phyloP scores from a whole-genome alignment of 805 yeast species.

The Monosporozyma unispora region DNA sequence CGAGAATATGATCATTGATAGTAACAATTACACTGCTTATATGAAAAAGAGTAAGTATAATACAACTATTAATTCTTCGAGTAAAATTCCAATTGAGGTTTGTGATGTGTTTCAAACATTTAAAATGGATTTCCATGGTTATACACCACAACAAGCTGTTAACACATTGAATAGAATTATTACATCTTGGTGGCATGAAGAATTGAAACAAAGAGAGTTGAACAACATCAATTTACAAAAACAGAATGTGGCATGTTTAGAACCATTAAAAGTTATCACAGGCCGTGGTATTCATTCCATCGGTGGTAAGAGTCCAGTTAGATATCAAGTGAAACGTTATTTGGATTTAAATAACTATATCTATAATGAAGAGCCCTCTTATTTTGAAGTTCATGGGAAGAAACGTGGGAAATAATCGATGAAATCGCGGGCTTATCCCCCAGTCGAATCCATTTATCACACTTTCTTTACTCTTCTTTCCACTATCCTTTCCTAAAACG shows the following conservation, averaged over 20 bases:
- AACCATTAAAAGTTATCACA: conserved; percentile 43
- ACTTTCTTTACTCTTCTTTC: not conserved
- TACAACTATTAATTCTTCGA: not conserved
- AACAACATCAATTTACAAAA: conserved; percentile 32
- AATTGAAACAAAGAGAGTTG: conserved; percentile 36
- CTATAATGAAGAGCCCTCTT: conserved; percentile 40
- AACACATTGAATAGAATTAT: conserved; percentile 31
- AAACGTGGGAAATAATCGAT: not conserved
- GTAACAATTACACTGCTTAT: not conserved
- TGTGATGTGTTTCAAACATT: conserved; percentile 3
- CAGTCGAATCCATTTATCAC: too few relatives aligned
- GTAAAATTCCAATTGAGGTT: not conserved
- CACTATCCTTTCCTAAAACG: not conserved
- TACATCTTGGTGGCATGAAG: conserved; percentile 56
- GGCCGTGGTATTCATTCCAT: conserved; percentile 66
- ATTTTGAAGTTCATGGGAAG: conserved; percentile 38
- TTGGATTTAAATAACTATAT: conserved; percentile 34
- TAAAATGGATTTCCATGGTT: conserved; percentile 50
- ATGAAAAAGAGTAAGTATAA: not conserved
- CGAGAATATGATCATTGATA: not conserved
- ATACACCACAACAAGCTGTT: conserved; percentile 40
- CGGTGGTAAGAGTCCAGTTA: conserved; percentile 46
- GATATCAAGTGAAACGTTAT: conserved; percentile 33
- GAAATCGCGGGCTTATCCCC: too few relatives aligned
- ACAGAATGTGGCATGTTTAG: conserved; percentile 33